Base-by-base conservation (phyloP, 352 stramenopile genomes). In the Paralagenidium karlingii region DNA sequence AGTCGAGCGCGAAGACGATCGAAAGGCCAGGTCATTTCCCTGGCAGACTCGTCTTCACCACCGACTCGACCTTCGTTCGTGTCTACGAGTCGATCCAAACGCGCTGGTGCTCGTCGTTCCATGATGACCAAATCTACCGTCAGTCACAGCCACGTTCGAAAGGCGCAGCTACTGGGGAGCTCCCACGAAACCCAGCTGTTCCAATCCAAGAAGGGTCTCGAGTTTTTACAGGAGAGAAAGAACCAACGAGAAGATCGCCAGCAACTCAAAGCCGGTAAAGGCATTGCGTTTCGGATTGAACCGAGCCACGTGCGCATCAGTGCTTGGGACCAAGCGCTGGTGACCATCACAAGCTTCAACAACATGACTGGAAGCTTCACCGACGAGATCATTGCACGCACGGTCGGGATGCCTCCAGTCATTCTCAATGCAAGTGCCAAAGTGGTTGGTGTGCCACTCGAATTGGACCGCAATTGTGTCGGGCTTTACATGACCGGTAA, bases 331-430 rank as follows among this genome's bases (percentile, higher is more conserved):
- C 68, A 80, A 18, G 43, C 51, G 0, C 43, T 81, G 8, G 55
- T 83, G 8, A 38, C 43, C 10, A 40, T 85, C 19, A 69, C 61
- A 24, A 85, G 74, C 36, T 68, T 83, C 51, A 86, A 78, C 58
- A 85, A 88, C 56, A 76, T 86, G 55, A 63, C 77, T 3, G 77
- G 77, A 5, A 42, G 33, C 8, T 90, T 80, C 51, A 40, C 58
- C 2, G 73, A 87, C 45, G 68, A 70, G 22, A 60, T 90, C 10
- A 58, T 82, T 24, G 71, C 64, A 24, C 70, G 68, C 8, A 54
- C 73, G 0, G 39, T 43, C 2, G 68, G 62, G 4, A 37, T 62
- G 6, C 67, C 67, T n/a, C 71, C 68, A 0, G 64, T 85, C 2
- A 54, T 83, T n/a, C 48, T 89, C 5, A 70, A 74, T 16, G 46